Base-by-base conservation (phyloP, 164 flowering plant genomes). In the Dillenia turbinata region DNA sequence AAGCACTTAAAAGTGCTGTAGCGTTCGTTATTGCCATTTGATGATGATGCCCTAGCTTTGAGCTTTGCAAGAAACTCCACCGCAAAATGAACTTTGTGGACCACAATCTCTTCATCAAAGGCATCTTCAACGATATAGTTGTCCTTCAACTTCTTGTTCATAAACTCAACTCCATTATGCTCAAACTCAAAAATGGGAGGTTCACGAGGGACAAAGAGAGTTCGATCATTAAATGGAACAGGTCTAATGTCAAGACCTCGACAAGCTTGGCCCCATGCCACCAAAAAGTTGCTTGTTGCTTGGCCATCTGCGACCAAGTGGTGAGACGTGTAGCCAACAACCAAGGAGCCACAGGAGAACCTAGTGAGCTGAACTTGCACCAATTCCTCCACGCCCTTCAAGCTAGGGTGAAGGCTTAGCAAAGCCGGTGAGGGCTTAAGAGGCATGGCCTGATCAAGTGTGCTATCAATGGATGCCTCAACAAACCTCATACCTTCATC, bases 251-350 rank as follows among this genome's bases (percentile, higher is more conserved):
- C 67, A 13, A 74, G 61, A 8, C 75, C 73, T 19, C 73, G 51
- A 15, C 73, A 48, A 9, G 73, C 69, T 60, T 54, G 73, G 22
- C 76, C 76, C 74, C 77, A 78, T 5, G 78, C 64, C 8, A 75
- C 65, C 56, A 72, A 58, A 59, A 78, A 78, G 12, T 61, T 64
- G 71, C 77, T 65, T 2, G 70, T 64, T 9, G 74, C 11, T n/a
- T 66, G 69, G 6, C 78, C 78, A 33, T 78, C 81, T 0, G 78
- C 76, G 2, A 74, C 70, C 3, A 64, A 8, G 54, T 78, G 81
- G 64, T 72, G 67, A 11, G 63, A 24, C 0, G 81, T 72, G 58
- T 66, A 67, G 19, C 79, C 79, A 7, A 75, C 57, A 47, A 63
- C 75, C 49, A 75, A 10, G 2, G 71, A 68, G 15, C 75, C 76